phyloP scores from a whole-genome alignment of 371 early-diverging fungal species.

The Zychaea mexicana region DNA sequence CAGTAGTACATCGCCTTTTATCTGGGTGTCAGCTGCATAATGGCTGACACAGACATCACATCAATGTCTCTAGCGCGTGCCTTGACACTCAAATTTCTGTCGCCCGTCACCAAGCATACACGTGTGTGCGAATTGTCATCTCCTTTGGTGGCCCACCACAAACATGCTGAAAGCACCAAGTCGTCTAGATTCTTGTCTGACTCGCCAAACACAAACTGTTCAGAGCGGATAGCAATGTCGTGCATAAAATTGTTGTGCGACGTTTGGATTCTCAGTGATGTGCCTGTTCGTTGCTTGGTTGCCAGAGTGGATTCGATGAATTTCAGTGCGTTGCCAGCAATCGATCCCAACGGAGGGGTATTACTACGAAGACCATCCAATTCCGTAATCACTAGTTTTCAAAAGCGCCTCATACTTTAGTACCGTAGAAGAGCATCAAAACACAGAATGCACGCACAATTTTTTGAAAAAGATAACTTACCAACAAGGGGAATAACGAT shows the following conservation, averaged over 20 bases:
- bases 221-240: conserved; percentile 64
- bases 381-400: conserved; percentile 57
- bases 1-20: neutral
- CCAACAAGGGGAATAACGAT: conserved; percentile 66
- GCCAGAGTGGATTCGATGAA: conserved; percentile 54
- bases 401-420: neutral
- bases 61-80: conserved; percentile 66
- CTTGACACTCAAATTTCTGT: conserved; percentile 68
- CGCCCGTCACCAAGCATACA: conserved; percentile 66
- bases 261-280: conserved; percentile 57
- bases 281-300: conserved; percentile 29
- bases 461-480: too few relatives aligned
- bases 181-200: conserved; percentile 69
- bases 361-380: conserved; percentile 64
- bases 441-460: too few relatives aligned
- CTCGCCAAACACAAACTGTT: conserved; percentile 66
- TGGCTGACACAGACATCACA: conserved; percentile 51
- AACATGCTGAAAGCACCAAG: conserved; percentile 61
- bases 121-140: conserved; percentile 14
- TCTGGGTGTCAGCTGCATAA: conserved; percentile 37
- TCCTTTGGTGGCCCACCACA: conserved; percentile 46
- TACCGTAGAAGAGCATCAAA: neutral
- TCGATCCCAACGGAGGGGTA: conserved; percentile 55
- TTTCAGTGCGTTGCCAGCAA: conserved; percentile 52
- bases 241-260: conserved; percentile 67